Conservation (phyloP, 2,329 filamentous ascomycete species). For the Ceratocystis lukuohia region DNA sequence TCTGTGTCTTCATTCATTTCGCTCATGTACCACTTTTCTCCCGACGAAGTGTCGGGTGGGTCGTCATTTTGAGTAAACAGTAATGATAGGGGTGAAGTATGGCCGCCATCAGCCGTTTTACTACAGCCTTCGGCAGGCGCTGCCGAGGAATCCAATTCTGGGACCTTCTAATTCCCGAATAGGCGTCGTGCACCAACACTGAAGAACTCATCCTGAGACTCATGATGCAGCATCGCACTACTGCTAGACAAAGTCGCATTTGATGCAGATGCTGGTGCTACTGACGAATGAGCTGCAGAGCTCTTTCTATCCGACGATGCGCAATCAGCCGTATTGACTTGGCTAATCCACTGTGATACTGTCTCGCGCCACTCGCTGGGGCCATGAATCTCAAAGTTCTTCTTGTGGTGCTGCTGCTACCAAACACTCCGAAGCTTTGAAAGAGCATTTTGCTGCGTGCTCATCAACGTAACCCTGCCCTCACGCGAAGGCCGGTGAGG, state of each 20-base stretch:
- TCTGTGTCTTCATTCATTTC: not conserved
- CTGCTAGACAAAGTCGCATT: not conserved
- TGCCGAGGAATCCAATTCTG: not conserved
- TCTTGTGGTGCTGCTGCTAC: not conserved
- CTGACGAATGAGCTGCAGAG: not conserved
- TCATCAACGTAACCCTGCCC: not conserved
- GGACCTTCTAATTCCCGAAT: not conserved
- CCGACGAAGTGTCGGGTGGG: not conserved
- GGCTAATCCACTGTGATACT: not conserved
- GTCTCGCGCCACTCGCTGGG: not conserved
- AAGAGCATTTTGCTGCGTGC: not conserved
- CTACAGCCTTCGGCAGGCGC: not conserved
- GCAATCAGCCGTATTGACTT: not conserved
- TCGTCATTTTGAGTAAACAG: not conserved
- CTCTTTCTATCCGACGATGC: not conserved
- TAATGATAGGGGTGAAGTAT: not conserved
- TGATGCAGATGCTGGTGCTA: not conserved
- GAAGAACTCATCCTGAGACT: not conserved
- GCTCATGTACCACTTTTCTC: not conserved
- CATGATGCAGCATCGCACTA: not conserved
- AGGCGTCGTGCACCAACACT: slow-evolving; percentile 1
- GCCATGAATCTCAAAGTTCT: not conserved
- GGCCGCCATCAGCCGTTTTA: not conserved
- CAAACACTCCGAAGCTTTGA: not conserved
- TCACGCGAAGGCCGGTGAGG: not conserved